These are phyloP conservation scores for Saccharomycopsis selenospora DNA, from an alignment of 805 yeast species.

Conservation along the genomic window DNA sequence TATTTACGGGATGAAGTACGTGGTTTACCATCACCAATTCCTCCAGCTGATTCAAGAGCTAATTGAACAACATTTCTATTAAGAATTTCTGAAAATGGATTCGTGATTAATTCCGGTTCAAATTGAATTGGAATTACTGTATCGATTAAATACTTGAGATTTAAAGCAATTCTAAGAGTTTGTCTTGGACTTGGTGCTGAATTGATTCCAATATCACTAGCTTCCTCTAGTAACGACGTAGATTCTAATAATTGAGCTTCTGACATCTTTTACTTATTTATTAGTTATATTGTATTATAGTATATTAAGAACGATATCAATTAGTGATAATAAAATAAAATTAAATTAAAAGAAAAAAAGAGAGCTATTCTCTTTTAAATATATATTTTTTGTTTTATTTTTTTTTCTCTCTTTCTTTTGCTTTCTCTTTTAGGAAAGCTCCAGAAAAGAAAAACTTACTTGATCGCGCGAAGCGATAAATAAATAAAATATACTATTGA, in stretches of 20 bases:
- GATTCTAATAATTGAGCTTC: not conserved
- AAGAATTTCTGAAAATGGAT: slow-evolving; percentile 27
- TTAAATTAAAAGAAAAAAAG: too few species aligned
- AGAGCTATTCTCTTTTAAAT: too few species aligned
- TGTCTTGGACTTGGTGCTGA: slow-evolving; percentile 57
- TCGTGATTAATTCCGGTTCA: slow-evolving; percentile 39
- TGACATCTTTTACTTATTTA: not conserved
- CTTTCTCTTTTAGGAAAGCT: too few species aligned
- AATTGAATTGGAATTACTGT: slow-evolving; percentile 61
- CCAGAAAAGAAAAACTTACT: too few species aligned
- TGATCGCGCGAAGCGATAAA: too few species aligned
- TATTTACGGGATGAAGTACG: slow-evolving; percentile 55
- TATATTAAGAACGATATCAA: too few species aligned
- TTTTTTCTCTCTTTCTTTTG: too few species aligned
- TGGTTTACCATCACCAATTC: slow-evolving; percentile 50
- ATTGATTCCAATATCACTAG: slow-evolving; percentile 12
- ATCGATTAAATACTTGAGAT: slow-evolving; percentile 64
- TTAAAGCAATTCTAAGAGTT: slow-evolving; percentile 59
- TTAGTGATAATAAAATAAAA: too few species aligned
- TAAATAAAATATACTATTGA: too few species aligned
- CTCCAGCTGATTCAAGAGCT: slow-evolving; percentile 73
- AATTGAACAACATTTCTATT: slow-evolving; percentile 51
- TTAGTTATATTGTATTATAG: too few species aligned
- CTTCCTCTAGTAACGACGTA: slow-evolving; percentile 1
- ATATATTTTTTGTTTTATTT: too few species aligned